phyloP scores from a whole-genome alignment of 495 filamentous ascomycete species.

The Neurospora sp. region DNA sequence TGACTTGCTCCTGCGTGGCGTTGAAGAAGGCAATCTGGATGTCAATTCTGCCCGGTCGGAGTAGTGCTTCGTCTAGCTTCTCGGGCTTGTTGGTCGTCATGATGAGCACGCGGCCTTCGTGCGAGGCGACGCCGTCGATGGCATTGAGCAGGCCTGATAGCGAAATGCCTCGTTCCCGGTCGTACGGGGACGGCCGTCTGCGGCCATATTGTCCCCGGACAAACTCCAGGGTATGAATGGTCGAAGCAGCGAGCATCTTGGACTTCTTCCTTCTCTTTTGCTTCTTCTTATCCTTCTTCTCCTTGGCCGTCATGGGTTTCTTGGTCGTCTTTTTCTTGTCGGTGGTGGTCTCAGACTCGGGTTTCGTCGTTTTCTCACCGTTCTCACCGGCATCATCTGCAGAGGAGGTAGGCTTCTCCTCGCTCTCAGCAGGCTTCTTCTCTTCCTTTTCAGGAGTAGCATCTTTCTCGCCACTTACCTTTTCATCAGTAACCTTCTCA shows the following conservation, averaged over 20 bases:
- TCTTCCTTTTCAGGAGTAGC: neutral
- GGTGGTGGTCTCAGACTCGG: neutral
- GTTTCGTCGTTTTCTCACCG: neutral
- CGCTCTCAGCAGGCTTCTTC: neutral
- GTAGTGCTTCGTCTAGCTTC: slow-evolving; percentile 61
- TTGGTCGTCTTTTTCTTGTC: slow-evolving; percentile 7
- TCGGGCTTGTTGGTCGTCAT: slow-evolving; percentile 81
- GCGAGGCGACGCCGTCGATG: slow-evolving; percentile 73
- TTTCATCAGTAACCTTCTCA: neutral
- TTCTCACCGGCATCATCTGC: neutral
- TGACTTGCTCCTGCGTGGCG: slow-evolving; percentile 50
- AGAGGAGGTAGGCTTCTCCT: neutral
- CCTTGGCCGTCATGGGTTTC: neutral
- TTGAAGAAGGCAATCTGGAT: slow-evolving; percentile 60
- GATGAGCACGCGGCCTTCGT: slow-evolving; percentile 71
- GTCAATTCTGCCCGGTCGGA: slow-evolving; percentile 68
- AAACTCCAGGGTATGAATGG: neutral
- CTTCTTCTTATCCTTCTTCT: slow-evolving; percentile 5
- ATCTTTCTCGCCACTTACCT: neutral
- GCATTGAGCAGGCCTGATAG: slow-evolving; percentile 74
- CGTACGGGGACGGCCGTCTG: neutral
- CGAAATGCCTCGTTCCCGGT: slow-evolving; percentile 43
- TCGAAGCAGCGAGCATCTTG: slow-evolving; percentile 17
- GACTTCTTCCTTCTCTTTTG: slow-evolving; percentile 23
- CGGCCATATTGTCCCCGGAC: neutral